These are phyloP conservation scores for Paraphaeosphaeria sporulosa DNA, from an alignment of 2,329 filamentous ascomycete genomes.

Conservation along the genomic window DNA sequence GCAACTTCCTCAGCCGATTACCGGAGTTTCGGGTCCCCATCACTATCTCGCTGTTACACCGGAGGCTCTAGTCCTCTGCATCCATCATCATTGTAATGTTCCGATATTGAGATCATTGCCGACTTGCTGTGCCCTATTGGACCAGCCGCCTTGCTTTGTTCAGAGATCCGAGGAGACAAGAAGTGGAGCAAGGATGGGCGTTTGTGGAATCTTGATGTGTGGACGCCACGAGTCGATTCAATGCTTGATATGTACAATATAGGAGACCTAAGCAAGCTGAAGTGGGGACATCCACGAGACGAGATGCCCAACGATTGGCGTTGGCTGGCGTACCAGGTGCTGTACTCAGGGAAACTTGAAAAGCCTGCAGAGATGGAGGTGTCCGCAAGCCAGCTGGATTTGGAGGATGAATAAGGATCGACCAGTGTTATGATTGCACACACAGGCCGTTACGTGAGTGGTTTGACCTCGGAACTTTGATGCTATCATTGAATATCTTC, in stretches of 20 bases:
- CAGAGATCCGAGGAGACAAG: background rate
- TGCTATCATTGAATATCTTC: no score
- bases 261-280: background rate
- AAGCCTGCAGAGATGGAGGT: background rate
- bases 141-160: conserved; percentile 13
- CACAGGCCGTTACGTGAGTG: background rate
- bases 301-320: background rate
- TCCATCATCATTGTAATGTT: background rate
- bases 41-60: conserved; percentile 17
- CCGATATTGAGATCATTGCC: conserved; percentile 8
- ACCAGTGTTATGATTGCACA: background rate
- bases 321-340: background rate
- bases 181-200: conserved; percentile 2
- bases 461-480: background rate
- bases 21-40: conserved; percentile 16
- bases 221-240: conserved; percentile 11
- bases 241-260: conserved; percentile 13
- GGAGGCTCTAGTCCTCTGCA: conserved; percentile 11
- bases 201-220: background rate
- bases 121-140: conserved; percentile 16
- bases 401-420: background rate
- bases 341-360: background rate
- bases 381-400: background rate
- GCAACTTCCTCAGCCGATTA: conserved; percentile 11
- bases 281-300: background rate